phyloP scores from a whole-genome alignment of 108 stramenopile genomes.

The Poteriospumella lacustris region DNA sequence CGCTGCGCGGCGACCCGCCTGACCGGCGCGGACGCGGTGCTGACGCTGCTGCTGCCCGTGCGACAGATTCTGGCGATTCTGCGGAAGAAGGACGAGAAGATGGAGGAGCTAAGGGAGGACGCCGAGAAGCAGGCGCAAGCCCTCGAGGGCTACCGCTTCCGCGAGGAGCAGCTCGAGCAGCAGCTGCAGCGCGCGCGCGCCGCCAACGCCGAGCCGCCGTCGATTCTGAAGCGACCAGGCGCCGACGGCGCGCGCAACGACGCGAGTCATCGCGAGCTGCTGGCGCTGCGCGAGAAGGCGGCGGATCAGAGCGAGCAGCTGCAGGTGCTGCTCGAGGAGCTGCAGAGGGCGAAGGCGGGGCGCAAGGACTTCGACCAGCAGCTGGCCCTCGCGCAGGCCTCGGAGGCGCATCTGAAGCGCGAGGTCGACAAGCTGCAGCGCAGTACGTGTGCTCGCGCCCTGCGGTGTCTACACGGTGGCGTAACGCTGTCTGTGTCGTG shows the following conservation, averaged over 20 bases:
- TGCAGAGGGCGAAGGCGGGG: background rate
- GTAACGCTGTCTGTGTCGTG: no score
- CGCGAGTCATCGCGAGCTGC: background rate
- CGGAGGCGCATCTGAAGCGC: no score
- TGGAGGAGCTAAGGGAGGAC: no score
- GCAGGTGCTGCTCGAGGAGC: background rate
- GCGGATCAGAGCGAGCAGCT: background rate
- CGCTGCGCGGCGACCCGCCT: background rate
- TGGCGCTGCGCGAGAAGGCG: background rate
- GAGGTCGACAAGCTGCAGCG: no score
- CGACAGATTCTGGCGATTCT: background rate
- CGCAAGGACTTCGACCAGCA: no score
- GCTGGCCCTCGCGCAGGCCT: no score
- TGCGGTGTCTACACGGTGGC: no score
- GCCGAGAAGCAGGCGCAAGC: background rate
- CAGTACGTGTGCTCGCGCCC: no score
- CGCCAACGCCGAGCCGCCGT: background rate
- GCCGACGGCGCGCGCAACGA: background rate
- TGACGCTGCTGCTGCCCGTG: background rate
- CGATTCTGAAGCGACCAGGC: background rate
- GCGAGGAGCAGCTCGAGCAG: background rate
- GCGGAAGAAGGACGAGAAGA: constrained; percentile 1
- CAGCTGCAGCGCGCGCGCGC: background rate
- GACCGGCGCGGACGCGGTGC: background rate
- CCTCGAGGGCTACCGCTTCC: background rate